Percentiles rank a stretch among this genome's conserved stretches.
These are phyloP conservation scores for Ruellia speciosa DNA, from an alignment of 305 asterid species.

Conservation along the genomic window DNA sequence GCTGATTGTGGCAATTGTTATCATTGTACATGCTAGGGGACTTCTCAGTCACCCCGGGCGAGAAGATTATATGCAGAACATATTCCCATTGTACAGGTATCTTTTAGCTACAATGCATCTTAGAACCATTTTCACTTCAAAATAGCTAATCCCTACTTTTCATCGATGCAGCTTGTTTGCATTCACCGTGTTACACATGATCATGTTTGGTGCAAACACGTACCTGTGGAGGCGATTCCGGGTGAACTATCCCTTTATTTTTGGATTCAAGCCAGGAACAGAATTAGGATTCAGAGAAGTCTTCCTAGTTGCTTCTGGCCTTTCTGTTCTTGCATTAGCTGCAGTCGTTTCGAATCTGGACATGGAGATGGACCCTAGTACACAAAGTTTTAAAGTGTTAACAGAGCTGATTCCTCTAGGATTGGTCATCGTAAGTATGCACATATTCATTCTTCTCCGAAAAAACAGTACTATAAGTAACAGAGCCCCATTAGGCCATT, in stretches of 20 bases:
- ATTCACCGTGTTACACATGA: slow-evolving; percentile 66
- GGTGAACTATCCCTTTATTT: slow-evolving; percentile 75
- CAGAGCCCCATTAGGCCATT: too few relatives aligned
- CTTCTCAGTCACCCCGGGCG: slow-evolving; percentile 41
- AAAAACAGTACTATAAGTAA: too few relatives aligned
- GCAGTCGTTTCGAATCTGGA: slow-evolving; percentile 64
- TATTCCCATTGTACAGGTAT: slow-evolving; percentile 70
- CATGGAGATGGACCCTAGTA: slow-evolving; percentile 64
- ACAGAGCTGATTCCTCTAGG: slow-evolving; percentile 69
- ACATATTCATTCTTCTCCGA: neutral
- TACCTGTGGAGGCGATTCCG: slow-evolving; percentile 68
- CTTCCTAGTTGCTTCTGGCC: slow-evolving; percentile 68
- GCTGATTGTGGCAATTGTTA: slow-evolving; percentile 36
- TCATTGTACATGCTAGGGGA: slow-evolving; percentile 36
- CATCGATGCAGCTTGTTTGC: slow-evolving; percentile 46
- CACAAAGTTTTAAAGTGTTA: slow-evolving; percentile 27
- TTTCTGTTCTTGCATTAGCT: slow-evolving; percentile 50
- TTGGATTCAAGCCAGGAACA: slow-evolving; percentile 59
- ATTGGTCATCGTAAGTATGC: slow-evolving; percentile 46
- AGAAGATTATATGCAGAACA: slow-evolving; percentile 40
- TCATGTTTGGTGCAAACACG: slow-evolving; percentile 51
- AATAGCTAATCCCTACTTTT: slow-evolving; percentile 9
- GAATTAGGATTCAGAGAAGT: slow-evolving; percentile 68
- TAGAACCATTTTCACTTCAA: neutral
- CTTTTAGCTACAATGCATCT: neutral